Base-by-base conservation (phyloP, 1,284 basidiomycete genomes). In the Somion occarium region DNA sequence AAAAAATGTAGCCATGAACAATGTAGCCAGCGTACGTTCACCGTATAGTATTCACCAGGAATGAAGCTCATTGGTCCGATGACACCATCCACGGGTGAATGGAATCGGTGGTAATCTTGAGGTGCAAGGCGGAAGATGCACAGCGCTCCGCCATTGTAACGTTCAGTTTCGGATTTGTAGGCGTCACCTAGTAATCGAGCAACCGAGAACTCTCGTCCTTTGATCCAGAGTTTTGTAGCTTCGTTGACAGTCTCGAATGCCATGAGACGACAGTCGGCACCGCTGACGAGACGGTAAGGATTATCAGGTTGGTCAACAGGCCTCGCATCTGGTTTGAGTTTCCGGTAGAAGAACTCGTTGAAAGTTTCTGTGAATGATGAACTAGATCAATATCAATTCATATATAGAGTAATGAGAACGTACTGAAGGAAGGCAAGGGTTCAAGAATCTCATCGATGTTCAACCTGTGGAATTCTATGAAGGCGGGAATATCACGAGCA, bases 101-200 rank as follows among this genome's bases (percentile, higher is more conserved):
- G 95, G 78, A 95, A 98, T 0, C 96, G 86, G 68, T 99, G 96
- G 63, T 99, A 99, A 65, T 97, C 94, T 66, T 94, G 93, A 0
- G 94, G 93, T 1, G 93, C 93, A n/a, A 98, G 74, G 38, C 93
- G 78, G 72, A 97, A 97, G 55, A 97, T 95, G 2, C 80, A 88
- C 44, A 90, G 64, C 1, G 84, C 82, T 2, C 94, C 95, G 12
- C 89, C 88, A 3, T 76, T 70, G 63, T 89, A 98, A 30, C 76
- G 75, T 1, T 85, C 80, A 1, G 79, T 78, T 50, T 88, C 79
- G 20, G 77, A 73, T 52, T 81, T 80, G 66, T 93, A 93, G 5
- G 71, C 72, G 5, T 91, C 86, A 0, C 95, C 95, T 0, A 99
- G 77, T 38, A 99, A 73, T 1, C 85, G 77, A 1, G 71, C 75